Evolutionary conservation across 805 yeast species (phyloP).

Genomic region (Schizosaccharomyces osmophilus): DNA sequence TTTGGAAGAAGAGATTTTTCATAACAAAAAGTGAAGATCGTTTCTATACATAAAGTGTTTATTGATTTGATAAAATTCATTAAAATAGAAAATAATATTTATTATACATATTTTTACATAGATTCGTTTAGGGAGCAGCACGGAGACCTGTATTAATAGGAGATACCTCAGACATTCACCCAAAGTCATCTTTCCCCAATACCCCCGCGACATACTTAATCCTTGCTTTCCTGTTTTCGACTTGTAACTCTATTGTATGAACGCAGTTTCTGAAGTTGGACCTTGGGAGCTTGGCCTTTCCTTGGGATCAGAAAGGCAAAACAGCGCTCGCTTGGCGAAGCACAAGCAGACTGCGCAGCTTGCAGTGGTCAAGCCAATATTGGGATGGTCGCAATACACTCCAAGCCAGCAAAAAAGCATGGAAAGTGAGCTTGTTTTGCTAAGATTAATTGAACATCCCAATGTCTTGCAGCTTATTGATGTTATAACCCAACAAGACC

Average conservation of each 20-base stretch:
- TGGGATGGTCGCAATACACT: slow-evolving; percentile 38
- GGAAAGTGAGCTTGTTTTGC: slow-evolving; percentile 87
- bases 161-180: background rate
- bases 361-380: slow-evolving; percentile 91
- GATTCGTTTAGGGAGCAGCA: background rate
- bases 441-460: slow-evolving; percentile 84
- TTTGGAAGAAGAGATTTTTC: too few relatives aligned
- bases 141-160: background rate
- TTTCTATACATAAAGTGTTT: too few relatives aligned
- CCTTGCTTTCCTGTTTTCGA: background rate
- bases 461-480: slow-evolving; percentile 83
- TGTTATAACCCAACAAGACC: slow-evolving; percentile 92
- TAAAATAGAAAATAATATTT: too few relatives aligned
- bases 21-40: too few relatives aligned
- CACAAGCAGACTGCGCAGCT: slow-evolving; percentile 63
- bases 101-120: too few relatives aligned
- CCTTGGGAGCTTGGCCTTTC: slow-evolving; percentile 95
- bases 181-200: too few relatives aligned
- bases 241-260: background rate
- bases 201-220: background rate
- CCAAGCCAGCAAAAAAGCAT: slow-evolving; percentile 14
- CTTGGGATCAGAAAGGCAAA: slow-evolving; percentile 87
- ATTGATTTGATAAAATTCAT: too few relatives aligned
- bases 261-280: slow-evolving; percentile 32
- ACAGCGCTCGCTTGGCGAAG: slow-evolving; percentile 82